Base-by-base conservation (phyloP, 768 basidiomycete genomes). In the Xerocomus spinulosus region DNA sequence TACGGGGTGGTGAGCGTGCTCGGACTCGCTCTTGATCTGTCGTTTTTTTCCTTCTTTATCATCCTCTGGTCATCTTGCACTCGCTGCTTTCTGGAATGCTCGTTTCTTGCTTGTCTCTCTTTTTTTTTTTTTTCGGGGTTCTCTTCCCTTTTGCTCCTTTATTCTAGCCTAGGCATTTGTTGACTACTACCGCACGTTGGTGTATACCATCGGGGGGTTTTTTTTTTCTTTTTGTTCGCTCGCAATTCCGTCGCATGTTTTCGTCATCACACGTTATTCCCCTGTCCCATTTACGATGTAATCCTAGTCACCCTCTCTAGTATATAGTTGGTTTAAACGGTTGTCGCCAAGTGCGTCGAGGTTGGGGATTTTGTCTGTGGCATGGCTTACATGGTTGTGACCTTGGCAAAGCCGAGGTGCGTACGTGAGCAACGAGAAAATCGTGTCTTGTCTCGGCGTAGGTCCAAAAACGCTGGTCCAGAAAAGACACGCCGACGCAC, bases 1-100 rank as follows among this genome's bases (percentile, higher is more conserved):
- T 50, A 61, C 75, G 15, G 85, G 84, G 34, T 87, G 85, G 84
- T 86, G 62, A 57, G 63, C n/a, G 55, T 17, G 24, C 26, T 24
- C 28, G 45, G 36, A 10, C 10, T 38, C 41, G 33, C 44, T 54
- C 49, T 51, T 53, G 56, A 49, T n/a, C 37, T 47, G 54, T 29
- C 53, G 57, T 54, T 56, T 59, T 47, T 49, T 28, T 43, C 50
- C 51, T 54, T 48, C 36, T 49, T 59, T 50, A 6, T 28, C 26
- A 28, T 55, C 52, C 28, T n/a, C n/a, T n/a, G n/a, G 35, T 54
- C 40, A 41, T 38, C 35, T n/a, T n/a, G n/a, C n/a, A n/a, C n/a
- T n/a, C n/a, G n/a, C n/a, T n/a, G n/a, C 37, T 42, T 52, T 39
- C 34, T 52, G 50, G 58, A 60, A 48, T 59, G 54, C 53, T 59